A percentile compares a stretch with the other conserved stretches of the same genome.
Evolutionary conservation across 805 yeast species (phyloP).

Genomic region (Starmerella vaccinii): DNA sequence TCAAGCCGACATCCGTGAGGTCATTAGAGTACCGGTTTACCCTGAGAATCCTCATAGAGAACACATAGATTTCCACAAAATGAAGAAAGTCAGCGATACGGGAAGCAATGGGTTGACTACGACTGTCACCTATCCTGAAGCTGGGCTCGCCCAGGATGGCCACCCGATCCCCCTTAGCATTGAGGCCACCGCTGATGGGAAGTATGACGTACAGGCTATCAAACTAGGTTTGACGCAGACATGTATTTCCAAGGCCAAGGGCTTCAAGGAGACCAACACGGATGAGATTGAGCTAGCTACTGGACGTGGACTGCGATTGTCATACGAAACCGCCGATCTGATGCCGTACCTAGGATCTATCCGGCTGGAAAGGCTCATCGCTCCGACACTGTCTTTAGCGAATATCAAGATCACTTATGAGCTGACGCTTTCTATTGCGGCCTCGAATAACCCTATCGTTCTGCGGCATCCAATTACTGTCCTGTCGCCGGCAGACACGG

Average conservation of each 20-base stretch:
- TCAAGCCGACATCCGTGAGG: constrained; percentile 2
- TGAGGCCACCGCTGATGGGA: neutral
- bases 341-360: neutral
- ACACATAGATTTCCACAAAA: neutral
- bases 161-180: neutral
- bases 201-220: neutral
- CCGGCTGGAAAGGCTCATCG: neutral
- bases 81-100: neutral
- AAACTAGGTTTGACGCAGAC: neutral
- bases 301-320: neutral
- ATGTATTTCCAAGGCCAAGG: neutral
- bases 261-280: neutral
- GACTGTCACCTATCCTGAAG: neutral
- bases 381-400: neutral
- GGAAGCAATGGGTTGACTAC: too few species aligned
- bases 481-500: constrained; percentile 1
- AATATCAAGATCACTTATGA: neutral
- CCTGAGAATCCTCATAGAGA: neutral
- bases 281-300: neutral
- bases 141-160: neutral
- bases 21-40: neutral
- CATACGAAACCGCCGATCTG: neutral
- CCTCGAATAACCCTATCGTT: neutral
- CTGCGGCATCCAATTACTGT: constrained; percentile 2
- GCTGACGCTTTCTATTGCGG: neutral